Base-by-base conservation (phyloP, 441 rosid genomes). In the Euphorbia corollata region DNA sequence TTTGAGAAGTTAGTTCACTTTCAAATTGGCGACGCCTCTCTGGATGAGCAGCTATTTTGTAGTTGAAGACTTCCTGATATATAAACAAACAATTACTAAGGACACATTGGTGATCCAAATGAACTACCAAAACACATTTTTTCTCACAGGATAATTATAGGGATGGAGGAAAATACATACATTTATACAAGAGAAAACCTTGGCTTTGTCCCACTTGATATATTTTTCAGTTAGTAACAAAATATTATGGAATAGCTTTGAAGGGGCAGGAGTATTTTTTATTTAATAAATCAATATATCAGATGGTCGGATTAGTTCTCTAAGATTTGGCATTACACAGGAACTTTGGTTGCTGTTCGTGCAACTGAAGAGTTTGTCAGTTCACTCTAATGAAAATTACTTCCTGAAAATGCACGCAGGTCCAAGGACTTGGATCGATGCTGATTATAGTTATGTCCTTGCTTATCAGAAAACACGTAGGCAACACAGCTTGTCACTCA, bases 1-100 rank as follows among this genome's bases (percentile, higher is more conserved):
- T 88, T 80, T 95, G 92, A 68, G 90, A 81, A 73, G 91, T 86
- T 73, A 95, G 88, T 79, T 90, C 99, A 60, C 86, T 88, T 75
- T 87, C 98, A 73, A 92, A 95, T 55, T 88, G 95, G 71, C 98
- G 93, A 48, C 98, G 90, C 65, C 97, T 86, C 75, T 95, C 98
- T 16, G 98, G 97, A 71, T 96, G 99, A 77, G 99, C 98, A 30
- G 99, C 97, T 75, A 95, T 95, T 84, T 95, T 95, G 80, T 90
- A 88, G 86, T 95, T 95, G 83, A 75, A 88, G 39, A 83, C 89
- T 85, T 94, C 99, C 99, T 94, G 81, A 69, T 64, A 75, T 27
- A 70, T 32, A 75, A 32, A 66, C 69, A 75, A 69, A 71, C 67
- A 79, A 18, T 61, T n/a, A 55, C 54, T 27, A 56, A 64, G 58